Conservation (phyloP, 1,284 basidiomycete genomes). For the Trametes versicolor region DNA sequence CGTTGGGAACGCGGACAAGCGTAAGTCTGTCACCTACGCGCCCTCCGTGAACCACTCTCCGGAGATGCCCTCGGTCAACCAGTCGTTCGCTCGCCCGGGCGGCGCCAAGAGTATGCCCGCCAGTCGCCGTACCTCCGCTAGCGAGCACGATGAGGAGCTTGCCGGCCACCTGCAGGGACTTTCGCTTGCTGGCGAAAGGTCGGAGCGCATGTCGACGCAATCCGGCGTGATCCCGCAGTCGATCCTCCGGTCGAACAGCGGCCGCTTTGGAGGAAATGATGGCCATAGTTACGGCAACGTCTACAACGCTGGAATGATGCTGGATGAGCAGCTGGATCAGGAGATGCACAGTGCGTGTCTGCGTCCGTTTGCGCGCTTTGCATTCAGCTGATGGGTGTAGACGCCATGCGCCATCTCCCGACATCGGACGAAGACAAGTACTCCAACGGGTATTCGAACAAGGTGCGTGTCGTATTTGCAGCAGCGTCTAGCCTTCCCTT, state of each 20-base stretch:
- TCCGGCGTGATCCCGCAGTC: conserved; percentile 47
- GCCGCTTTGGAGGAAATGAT: conserved; percentile 58
- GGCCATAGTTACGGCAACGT: conserved; percentile 63
- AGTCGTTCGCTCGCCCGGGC: conserved; percentile 66
- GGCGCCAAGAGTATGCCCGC: conserved; percentile 91
- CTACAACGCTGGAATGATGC: conserved; percentile 86
- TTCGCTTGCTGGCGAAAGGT: conserved; percentile 68
- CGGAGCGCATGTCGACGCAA: conserved; percentile 42
- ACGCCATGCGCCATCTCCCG: conserved; percentile 91
- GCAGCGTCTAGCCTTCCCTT: conserved; percentile 6
- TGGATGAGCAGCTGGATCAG: conserved; percentile 90
- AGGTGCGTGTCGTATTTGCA: conserved; percentile 57
- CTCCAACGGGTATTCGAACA: conserved; percentile 63
- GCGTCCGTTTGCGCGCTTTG: conserved; percentile 11
- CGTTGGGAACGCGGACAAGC: conserved; percentile 78
- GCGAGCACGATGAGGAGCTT: conserved; percentile 82
- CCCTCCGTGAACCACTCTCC: conserved; percentile 78
- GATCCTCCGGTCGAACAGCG: conserved; percentile 57
- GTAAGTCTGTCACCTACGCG: conserved; percentile 87
- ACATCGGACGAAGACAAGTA: conserved; percentile 94
- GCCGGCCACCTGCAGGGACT: conserved; percentile 78
- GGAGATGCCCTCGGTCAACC: conserved; percentile 63
- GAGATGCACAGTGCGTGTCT: conserved; percentile 85
- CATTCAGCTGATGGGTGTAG: conserved; percentile 51
- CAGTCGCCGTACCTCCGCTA: conserved; percentile 83